Percentiles rank a stretch among this genome's conserved stretches.
Conservation (phyloP, 2,329 filamentous ascomycete species). For the Aspergillus pseudoterreus region DNA sequence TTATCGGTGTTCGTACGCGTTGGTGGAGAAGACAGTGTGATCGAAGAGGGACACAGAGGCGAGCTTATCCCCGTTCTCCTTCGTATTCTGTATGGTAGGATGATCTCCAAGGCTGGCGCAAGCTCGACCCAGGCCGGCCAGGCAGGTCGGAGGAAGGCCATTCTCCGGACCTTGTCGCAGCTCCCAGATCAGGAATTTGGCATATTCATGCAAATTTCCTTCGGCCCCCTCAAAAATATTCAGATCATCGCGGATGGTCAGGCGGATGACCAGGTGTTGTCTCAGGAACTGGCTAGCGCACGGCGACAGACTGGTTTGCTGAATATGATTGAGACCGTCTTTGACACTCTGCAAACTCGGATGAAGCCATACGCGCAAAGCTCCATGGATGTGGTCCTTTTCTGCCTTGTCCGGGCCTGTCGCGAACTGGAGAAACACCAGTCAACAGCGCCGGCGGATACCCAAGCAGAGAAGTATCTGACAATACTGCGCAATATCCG, state of each 20-base stretch:
- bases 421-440: constrained; percentile 42
- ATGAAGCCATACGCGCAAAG: constrained; percentile 64
- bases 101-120: constrained; percentile 75
- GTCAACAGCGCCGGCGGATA: constrained; percentile 22
- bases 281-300: constrained; percentile 57
- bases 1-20: constrained; percentile 82
- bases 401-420: constrained; percentile 72
- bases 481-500: constrained; percentile 48
- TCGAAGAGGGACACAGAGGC: constrained; percentile 68
- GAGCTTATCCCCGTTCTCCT: constrained; percentile 82
- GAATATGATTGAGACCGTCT: constrained; percentile 84
- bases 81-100: constrained; percentile 81
- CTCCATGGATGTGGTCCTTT: constrained; percentile 73
- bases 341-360: constrained; percentile 75
- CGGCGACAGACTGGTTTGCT: constrained; percentile 87
- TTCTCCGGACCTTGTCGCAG: constrained; percentile 74
- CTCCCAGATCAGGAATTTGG: constrained; percentile 70
- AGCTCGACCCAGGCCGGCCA: constrained; percentile 76
- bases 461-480: constrained; percentile 28
- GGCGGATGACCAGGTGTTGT: constrained; percentile 53
- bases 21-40: constrained; percentile 59
- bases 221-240: constrained; percentile 65
- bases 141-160: constrained; percentile 68
- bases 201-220: constrained; percentile 77
- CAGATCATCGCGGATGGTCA: constrained; percentile 52